Base-by-base conservation (phyloP, 768 basidiomycete genomes). In the Gymnopilus junonius region DNA sequence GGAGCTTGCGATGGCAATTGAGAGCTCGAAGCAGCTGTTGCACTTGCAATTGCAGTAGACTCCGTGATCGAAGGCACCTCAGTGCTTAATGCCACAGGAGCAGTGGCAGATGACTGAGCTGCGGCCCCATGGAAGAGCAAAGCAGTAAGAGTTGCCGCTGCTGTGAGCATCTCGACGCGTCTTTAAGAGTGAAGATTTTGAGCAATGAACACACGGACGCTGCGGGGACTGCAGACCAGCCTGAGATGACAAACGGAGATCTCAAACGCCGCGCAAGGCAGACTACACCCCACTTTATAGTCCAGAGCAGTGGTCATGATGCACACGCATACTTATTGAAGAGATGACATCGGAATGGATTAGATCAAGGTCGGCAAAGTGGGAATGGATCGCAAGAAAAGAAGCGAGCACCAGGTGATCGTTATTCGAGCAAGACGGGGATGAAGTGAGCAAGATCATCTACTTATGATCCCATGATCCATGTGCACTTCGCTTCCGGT, bases 1-100 rank as follows among this genome's bases (percentile, higher is more conserved):
- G 85, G 74, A 23, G 74, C 83, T 67, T 92, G 90, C 0, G 90
- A 87, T 15, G 92, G 90, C 39, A 93, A 71, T n/a, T 76, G 62
- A 20, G 82, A 74, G 39, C 77, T 76, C 32, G 86, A 75, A 14
- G 89, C 66, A 0, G 77, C 86, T 1, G 90, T 84, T 10, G 91
- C 84, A 61, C 83, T 88, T 4, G 93, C 86, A 0, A 87, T 79
- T 34, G 87, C 80, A 0, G 93, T 93, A 15, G 84, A 77, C 35
- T 87, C 71, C 1, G 84, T 81, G 53, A 83, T 70, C 15, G 82
- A 63, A 23, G 76, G 70, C 0, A 64, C 63, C 29, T 59, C 59
- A 25, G 69, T 68, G 43, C 61, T 62, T 21, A 59, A 55, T 15
- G 58, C 53, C 8, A 21, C 65, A 45, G 61, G 37, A 37, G 65